Percentiles rank a stretch among this genome's conserved stretches.
Conservation (phyloP, 2,329 filamentous ascomycete species). For the Ophiostoma angusticollis region DNA sequence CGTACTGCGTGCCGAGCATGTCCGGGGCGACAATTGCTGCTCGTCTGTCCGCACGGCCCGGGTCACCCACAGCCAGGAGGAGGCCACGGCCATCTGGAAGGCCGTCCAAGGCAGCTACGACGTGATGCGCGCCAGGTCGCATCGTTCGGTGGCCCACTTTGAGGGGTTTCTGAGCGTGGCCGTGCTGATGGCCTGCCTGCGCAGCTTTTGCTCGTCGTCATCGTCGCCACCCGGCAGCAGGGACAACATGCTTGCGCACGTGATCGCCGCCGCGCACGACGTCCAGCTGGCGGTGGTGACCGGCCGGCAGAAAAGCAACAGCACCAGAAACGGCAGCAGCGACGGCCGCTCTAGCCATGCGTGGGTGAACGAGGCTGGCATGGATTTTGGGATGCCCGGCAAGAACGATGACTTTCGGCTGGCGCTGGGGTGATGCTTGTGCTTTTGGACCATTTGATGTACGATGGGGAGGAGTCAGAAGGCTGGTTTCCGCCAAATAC, state of each 20-base stretch:
- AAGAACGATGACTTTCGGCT: too few relatives aligned
- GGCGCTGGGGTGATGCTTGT: too few relatives aligned
- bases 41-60: neutral
- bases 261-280: slow-evolving; percentile 14
- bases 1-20: slow-evolving; percentile 7
- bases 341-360: too few relatives aligned
- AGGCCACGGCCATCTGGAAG: slow-evolving; percentile 1
- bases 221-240: too few relatives aligned
- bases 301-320: slow-evolving; percentile 14
- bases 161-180: slow-evolving; percentile 14
- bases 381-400: too few relatives aligned
- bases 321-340: too few relatives aligned
- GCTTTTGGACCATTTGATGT: too few relatives aligned
- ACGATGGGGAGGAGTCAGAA: too few relatives aligned
- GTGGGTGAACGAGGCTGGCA: too few relatives aligned
- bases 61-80: too few relatives aligned
- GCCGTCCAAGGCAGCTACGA: slow-evolving; percentile 11
- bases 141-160: slow-evolving; percentile 15
- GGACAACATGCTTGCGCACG: slow-evolving; percentile 9
- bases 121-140: slow-evolving; percentile 12
- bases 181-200: slow-evolving; percentile 14
- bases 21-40: neutral
- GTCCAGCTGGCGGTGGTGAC: slow-evolving; percentile 16
- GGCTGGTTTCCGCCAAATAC: too few relatives aligned
- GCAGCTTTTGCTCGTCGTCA: slow-evolving; percentile 5